These are phyloP conservation scores for Coemansia sp. DNA, from an alignment of 192 early-diverging fungal species.

Conservation along the genomic window DNA sequence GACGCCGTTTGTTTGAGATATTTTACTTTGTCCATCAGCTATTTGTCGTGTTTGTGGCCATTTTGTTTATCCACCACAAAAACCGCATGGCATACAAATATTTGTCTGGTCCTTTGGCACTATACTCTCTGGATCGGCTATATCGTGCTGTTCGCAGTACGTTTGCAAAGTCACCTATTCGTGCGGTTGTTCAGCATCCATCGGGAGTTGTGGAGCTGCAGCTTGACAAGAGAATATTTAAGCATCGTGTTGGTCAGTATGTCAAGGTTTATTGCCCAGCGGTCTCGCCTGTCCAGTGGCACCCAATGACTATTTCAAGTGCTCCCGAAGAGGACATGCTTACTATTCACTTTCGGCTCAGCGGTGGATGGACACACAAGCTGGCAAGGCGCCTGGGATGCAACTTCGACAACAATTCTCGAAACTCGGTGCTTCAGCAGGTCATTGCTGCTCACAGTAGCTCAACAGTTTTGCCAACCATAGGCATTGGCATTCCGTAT, in stretches of 20 bases:
- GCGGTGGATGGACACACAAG: slow-evolving; percentile 71
- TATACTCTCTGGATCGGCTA: slow-evolving; percentile 66
- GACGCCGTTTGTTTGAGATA: slow-evolving; percentile 65
- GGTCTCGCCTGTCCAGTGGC: slow-evolving; percentile 72
- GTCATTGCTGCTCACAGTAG: not conserved
- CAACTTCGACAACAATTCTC: slow-evolving; percentile 44
- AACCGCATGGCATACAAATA: slow-evolving; percentile 63
- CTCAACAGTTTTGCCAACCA: not conserved
- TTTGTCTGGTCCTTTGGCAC: slow-evolving; percentile 52
- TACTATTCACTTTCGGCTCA: slow-evolving; percentile 75
- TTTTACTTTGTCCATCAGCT: slow-evolving; percentile 84
- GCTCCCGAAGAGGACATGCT: slow-evolving; percentile 75
- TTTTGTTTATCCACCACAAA: slow-evolving; percentile 69
- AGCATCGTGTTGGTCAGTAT: slow-evolving; percentile 72
- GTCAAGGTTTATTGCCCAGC: slow-evolving; percentile 72
- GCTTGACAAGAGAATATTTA: slow-evolving; percentile 57
- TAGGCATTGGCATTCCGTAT: slow-evolving; percentile 18
- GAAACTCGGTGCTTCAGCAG: slow-evolving; percentile 9
- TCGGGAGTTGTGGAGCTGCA: slow-evolving; percentile 72
- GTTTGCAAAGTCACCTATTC: slow-evolving; percentile 59
- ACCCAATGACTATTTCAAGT: slow-evolving; percentile 76
- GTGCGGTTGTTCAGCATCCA: slow-evolving; percentile 74
- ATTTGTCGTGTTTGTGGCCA: slow-evolving; percentile 64
- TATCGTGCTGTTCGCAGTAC: slow-evolving; percentile 59
- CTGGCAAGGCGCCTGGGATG: slow-evolving; percentile 68